These are phyloP conservation scores for Tylopilus sp. DNA, from an alignment of 1,284 basidiomycete genomes.

Conservation along the genomic window DNA sequence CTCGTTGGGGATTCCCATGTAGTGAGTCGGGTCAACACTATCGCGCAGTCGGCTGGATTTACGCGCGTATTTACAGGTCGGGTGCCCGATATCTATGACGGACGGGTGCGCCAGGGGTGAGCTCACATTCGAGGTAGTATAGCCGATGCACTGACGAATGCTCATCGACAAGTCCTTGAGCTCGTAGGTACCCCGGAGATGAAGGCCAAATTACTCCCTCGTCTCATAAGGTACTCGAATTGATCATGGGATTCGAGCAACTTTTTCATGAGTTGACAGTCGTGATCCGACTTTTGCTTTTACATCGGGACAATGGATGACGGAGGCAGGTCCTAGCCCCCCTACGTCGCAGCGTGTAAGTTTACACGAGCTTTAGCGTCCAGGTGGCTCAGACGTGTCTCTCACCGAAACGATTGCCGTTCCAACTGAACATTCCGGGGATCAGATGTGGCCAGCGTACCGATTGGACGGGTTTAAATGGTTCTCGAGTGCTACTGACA, in stretches of 20 bases:
- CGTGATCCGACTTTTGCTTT: conserved; percentile 62
- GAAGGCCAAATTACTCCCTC: conserved; percentile 54
- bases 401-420: conserved; percentile 68
- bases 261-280: conserved; percentile 34
- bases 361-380: conserved; percentile 41
- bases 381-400: conserved; percentile 76
- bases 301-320: conserved; percentile 84
- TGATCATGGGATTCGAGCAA: neutral
- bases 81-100: conserved; percentile 75
- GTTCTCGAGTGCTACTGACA: conserved; percentile 83
- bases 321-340: conserved; percentile 46
- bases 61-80: conserved; percentile 41
- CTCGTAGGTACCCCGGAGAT: conserved; percentile 57
- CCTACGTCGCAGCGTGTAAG: neutral
- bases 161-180: conserved; percentile 49
- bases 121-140: conserved; percentile 25
- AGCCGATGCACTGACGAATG: conserved; percentile 2
- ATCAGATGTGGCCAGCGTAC: conserved; percentile 51
- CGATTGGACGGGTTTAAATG: conserved; percentile 71
- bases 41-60: neutral
- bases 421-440: conserved; percentile 29
- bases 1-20: conserved; percentile 60
- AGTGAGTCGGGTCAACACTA: conserved; percentile 34
- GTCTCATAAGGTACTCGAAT: conserved; percentile 52
- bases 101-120: conserved; percentile 69